A percentile compares a stretch with the other conserved stretches of the same genome.
Evolutionary conservation across 2,329 filamentous ascomycete species (phyloP).

Genomic region (Amylocarpus encephaloides): DNA sequence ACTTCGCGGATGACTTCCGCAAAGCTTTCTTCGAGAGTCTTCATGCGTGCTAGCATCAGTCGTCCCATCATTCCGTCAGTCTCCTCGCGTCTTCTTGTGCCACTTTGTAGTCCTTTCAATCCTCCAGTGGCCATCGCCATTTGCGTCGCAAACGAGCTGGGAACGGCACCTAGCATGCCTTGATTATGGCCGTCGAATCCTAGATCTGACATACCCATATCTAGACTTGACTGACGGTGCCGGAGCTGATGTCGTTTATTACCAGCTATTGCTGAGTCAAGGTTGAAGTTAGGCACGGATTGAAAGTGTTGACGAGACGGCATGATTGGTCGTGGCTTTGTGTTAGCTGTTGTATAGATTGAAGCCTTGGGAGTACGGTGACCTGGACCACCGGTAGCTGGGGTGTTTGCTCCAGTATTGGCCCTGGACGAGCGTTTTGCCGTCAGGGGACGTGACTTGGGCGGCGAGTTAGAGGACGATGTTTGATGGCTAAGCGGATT

Average conservation of each 20-base stretch:
- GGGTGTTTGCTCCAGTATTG: slow-evolving; percentile 24
- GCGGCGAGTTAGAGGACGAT: slow-evolving; percentile 37
- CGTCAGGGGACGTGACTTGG: slow-evolving; percentile 34
- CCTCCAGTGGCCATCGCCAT: slow-evolving; percentile 67
- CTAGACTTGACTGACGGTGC: slow-evolving; percentile 53
- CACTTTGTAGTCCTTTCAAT: slow-evolving; percentile 41
- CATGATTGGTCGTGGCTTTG: slow-evolving; percentile 50
- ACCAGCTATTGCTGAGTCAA: slow-evolving; percentile 11
- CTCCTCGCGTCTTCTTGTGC: slow-evolving; percentile 34
- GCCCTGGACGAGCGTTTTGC: slow-evolving; percentile 25
- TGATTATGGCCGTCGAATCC: slow-evolving; percentile 59
- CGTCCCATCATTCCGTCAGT: slow-evolving; percentile 70
- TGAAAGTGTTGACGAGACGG: slow-evolving; percentile 46
- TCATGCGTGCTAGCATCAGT: slow-evolving; percentile 83
- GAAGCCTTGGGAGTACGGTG: slow-evolving; percentile 25
- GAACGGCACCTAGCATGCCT: slow-evolving; percentile 56
- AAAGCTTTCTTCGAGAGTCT: slow-evolving; percentile 86
- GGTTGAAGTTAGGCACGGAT: slow-evolving; percentile 46
- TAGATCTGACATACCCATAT: slow-evolving; percentile 64
- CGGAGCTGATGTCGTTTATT: slow-evolving; percentile 17
- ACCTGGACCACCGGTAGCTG: slow-evolving; percentile 12
- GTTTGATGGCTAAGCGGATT: slow-evolving; percentile 51
- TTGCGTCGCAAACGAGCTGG: slow-evolving; percentile 75
- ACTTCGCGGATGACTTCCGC: slow-evolving; percentile 80
- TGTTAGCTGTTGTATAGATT: slow-evolving; percentile 35